Evolutionary conservation across 2,329 filamentous ascomycete genomes (phyloP), one percentile per base, ranked within the genome.

Genomic region (Pestalotiopsis sp.): DNA sequence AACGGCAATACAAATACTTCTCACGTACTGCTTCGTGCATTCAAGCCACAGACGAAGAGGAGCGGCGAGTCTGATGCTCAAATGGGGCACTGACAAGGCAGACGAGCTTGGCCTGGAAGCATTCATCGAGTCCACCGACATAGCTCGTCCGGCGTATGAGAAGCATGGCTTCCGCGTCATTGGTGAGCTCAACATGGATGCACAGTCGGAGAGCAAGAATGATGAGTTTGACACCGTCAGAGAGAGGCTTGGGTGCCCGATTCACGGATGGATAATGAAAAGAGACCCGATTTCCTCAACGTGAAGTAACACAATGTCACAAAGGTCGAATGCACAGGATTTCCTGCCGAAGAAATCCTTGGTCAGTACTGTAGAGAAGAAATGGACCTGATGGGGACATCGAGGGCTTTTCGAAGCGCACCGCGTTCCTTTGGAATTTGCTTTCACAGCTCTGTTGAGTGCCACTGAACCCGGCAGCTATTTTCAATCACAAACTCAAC

Each of bases 151-250:
- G n/a, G 23, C 68, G 4, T 72, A 72, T 45, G 69, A 72, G 49
- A 68, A 66, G 5, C 31, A 52, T 13, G 70, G 69, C 27, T 72
- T 89, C 17, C 87, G 4, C 41, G 41, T 49, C 13, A 49, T 49
- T 49, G 41, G 41, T 14, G 41, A 49, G 13, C 41, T 49, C 41
- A 49, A n/a, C 41, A 49, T 49, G 41, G 41, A 49, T 49, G 14
- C 41, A n/a, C 41, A 49, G 41, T 49, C 41, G 14, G 41, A 49
- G 7, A 9, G n/a, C 13, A n/a, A n/a, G 41, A 14, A 14, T n/a
- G 41, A 49, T 14, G 41, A 49, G 4, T 49, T 49, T n/a, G 13
- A 14, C n/a, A 7, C 41, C 13, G n/a, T 49, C 4, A 49, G 41
- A 49, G n/a, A 49, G 4, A 49, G n/a, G 41, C 41, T 49, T 49